phyloP scores from a whole-genome alignment of 129 eudicot genomes.

The Flaveria linearis region DNA sequence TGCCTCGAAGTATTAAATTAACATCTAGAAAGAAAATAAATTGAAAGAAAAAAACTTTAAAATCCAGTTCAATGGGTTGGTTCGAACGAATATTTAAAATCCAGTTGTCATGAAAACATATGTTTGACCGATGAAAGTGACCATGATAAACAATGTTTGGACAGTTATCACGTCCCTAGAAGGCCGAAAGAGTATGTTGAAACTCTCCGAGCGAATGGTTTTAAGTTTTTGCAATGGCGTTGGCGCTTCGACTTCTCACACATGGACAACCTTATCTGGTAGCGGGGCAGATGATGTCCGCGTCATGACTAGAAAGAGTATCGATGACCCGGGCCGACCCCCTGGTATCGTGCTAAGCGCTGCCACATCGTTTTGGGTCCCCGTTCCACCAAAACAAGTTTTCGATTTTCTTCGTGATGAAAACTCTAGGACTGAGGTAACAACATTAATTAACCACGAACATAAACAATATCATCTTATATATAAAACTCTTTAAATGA shows the following conservation, averaged over 20 bases:
- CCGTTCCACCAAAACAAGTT: slow-evolving; percentile 50
- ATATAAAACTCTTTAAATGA: too few relatives aligned
- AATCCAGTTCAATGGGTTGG: too few relatives aligned
- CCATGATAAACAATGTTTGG: background rate
- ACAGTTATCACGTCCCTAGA: slow-evolving; percentile 39
- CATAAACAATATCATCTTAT: background rate
- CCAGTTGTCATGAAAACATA: background rate
- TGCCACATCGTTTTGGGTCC: slow-evolving; percentile 59
- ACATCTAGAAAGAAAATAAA: too few relatives aligned
- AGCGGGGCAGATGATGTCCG: slow-evolving; percentile 51
- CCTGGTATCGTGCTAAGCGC: slow-evolving; percentile 50
- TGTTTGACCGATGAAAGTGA: slow-evolving; percentile 1
- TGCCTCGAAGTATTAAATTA: too few relatives aligned
- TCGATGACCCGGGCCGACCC: slow-evolving; percentile 50
- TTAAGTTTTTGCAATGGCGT: slow-evolving; percentile 51
- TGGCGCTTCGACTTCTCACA: slow-evolving; percentile 43
- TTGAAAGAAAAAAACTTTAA: too few relatives aligned
- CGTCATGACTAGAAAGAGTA: slow-evolving; percentile 58
- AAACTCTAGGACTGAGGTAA: slow-evolving; percentile 43
- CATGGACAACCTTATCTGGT: slow-evolving; percentile 55
- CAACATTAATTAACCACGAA: background rate
- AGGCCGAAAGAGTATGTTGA: slow-evolving; percentile 50
- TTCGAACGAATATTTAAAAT: too few relatives aligned
- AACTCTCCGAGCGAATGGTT: slow-evolving; percentile 55
- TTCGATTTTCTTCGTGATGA: slow-evolving; percentile 52